Evolutionary conservation across 1,284 basidiomycete genomes (phyloP), one percentile per base, ranked within the genome.

Genomic region (Leccinum holopus): DNA sequence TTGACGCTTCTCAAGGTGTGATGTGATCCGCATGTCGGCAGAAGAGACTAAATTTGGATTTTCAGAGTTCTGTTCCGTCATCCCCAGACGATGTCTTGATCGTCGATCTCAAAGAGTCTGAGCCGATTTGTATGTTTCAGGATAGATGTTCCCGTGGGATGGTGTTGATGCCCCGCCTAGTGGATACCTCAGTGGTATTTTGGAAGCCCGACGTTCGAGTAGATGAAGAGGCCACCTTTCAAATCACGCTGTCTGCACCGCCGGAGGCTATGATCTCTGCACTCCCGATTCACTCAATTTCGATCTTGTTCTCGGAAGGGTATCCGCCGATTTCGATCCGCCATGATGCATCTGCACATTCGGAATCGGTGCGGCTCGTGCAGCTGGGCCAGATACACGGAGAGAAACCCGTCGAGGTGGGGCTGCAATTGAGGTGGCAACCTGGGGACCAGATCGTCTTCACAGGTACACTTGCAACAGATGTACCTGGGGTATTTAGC

Each of bases 41-140:
- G 47, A 14, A 9, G 30, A 61, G 37, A n/a, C 25, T 25, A 25
- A 25, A 25, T 25, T 28, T 53, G 21, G 25, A 25, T 25, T 25
- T 3, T 55, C 65, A 91, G 89, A 91, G 84, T 58, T 88, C 90
- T 1, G 81, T 87, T 0, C 90, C 91, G 3, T 78, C 84, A 2
- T 76, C 77, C 3, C 73, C 82, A 5, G 84, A 87, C 9, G 78
- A 80, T 35, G 74, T 84, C 3, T 69, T 93, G 25, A 70, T 84
- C 1, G 77, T 94, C 4, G 87, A 92, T 64, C 73, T 90, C 39
- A 75, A 81, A 10, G 87, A 90, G 51, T 81, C 83, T 1, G 79
- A 82, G 35, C 82, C 86, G 0, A 80, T 94, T 18, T 78, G 92
- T 93, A 75, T 66, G 87, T 71, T 39, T 14, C 39, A 35, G 33